A percentile compares a stretch with the other conserved stretches of the same genome.
Conservation (phyloP, 306 rosid genomes). For the Spatholobus suberectus region DNA sequence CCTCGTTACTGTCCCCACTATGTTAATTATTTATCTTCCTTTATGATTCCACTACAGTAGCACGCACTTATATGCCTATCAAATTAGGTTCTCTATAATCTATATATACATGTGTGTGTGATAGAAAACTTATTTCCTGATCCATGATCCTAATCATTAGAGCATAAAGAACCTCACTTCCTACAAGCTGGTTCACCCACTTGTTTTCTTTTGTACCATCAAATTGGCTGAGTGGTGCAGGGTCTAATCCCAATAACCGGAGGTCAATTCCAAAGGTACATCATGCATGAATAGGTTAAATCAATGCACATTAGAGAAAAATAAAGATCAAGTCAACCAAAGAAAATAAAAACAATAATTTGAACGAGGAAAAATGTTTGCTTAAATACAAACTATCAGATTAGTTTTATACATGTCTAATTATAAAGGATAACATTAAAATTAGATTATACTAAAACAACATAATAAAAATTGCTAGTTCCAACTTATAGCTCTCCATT, state of each 20-base stretch:
- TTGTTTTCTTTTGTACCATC: slow-evolving; percentile 36
- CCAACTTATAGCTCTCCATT: neutral
- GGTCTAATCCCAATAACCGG: slow-evolving; percentile 27
- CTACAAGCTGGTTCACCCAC: slow-evolving; percentile 33
- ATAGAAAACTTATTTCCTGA: neutral
- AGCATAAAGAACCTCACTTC: slow-evolving; percentile 42
- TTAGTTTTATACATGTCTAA: neutral
- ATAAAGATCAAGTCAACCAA: neutral
- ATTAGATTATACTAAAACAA: neutral
- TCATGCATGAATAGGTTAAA: slow-evolving; percentile 32
- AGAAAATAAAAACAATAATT: neutral
- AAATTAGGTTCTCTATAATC: slow-evolving; percentile 31
- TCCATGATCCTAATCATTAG: slow-evolving; percentile 33
- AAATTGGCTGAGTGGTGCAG: slow-evolving; percentile 31
- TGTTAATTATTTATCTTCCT: slow-evolving; percentile 22
- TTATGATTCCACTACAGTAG: slow-evolving; percentile 21
- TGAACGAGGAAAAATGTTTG: neutral
- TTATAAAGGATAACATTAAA: neutral
- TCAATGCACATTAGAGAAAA: neutral
- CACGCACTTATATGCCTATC: neutral
- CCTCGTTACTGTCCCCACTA: no score
- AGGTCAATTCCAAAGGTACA: slow-evolving; percentile 3
- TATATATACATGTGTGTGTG: neutral
- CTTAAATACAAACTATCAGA: neutral
- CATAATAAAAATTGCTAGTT: neutral